Evolutionary conservation across 1,139 yeast genomes (phyloP).

Genomic region (Debaryomycetaceae sp.): DNA sequence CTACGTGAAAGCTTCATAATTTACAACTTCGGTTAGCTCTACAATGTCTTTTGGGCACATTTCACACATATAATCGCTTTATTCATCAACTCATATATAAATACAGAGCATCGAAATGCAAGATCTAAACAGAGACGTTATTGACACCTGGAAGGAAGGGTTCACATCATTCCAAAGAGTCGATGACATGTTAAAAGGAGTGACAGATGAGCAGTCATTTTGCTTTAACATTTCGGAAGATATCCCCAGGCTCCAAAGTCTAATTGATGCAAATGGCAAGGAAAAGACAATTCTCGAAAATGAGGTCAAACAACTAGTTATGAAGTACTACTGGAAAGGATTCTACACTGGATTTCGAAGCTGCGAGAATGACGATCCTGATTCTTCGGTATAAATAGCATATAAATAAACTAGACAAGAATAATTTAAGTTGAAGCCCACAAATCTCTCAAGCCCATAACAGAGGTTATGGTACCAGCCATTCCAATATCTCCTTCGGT

Average conservation of each 20-base stretch:
- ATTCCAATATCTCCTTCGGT: constrained; percentile 83
- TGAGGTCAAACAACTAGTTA: constrained; percentile 22
- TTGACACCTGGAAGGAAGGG: constrained; percentile 5
- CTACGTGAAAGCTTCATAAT: no score
- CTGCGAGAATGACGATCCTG: not conserved
- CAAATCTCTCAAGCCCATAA: constrained; percentile 71
- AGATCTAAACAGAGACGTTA: constrained; percentile 5
- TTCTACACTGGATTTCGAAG: constrained; percentile 19
- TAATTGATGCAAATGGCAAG: constrained; percentile 13
- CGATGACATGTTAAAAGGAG: not conserved
- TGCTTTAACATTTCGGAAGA: constrained; percentile 6
- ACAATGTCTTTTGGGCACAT: no score
- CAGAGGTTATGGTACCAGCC: constrained; percentile 80
- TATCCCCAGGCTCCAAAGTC: constrained; percentile 10
- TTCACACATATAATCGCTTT: no score
- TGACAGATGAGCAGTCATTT: not conserved
- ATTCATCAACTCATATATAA: no score
- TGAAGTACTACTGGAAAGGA: constrained; percentile 37
- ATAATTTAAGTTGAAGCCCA: constrained; percentile 41
- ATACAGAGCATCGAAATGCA: not conserved
- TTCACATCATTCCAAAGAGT: not conserved
- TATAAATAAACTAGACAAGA: not conserved
- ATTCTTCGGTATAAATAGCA: not conserved
- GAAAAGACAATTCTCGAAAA: constrained; percentile 14
- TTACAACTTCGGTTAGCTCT: no score